These are phyloP conservation scores for Phytophthora hibernalis DNA, from an alignment of 352 stramenopile species.

Conservation along the genomic window DNA sequence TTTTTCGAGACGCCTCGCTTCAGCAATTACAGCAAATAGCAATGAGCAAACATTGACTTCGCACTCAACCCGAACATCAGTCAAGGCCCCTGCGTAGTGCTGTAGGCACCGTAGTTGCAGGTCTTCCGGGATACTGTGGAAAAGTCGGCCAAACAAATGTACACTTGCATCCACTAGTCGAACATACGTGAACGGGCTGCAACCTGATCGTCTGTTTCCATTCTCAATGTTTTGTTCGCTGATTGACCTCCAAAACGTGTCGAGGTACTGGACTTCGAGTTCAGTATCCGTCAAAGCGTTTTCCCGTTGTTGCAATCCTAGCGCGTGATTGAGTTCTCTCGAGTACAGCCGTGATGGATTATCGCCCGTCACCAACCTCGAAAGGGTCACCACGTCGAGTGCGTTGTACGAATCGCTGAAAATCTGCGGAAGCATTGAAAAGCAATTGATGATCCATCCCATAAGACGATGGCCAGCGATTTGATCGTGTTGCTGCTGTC, in stretches of 20 bases:
- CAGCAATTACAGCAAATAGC: constrained; percentile 68
- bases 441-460: constrained; percentile 82
- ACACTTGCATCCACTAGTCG: constrained; percentile 82
- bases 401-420: constrained; percentile 86
- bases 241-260: constrained; percentile 70
- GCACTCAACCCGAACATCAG: constrained; percentile 64
- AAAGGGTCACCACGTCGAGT: constrained; percentile 65
- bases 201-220: constrained; percentile 46
- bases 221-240: constrained; percentile 41
- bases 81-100: constrained; percentile 74
- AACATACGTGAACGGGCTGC: constrained; percentile 84
- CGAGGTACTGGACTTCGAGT: constrained; percentile 84
- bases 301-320: constrained; percentile 71
- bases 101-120: constrained; percentile 85
- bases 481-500: constrained; percentile 79
- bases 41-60: constrained; percentile 85
- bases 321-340: constrained; percentile 79
- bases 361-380: constrained; percentile 69
- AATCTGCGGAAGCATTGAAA: constrained; percentile 71
- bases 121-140: constrained; percentile 84
- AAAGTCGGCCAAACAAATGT: constrained; percentile 78
- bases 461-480: constrained; percentile 81
- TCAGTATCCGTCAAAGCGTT: constrained; percentile 85
- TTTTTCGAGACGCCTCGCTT: constrained; percentile 52
- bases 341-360: constrained; percentile 71